These are phyloP conservation scores for Xylariaceae sp. DNA, from an alignment of 2,329 filamentous ascomycete genomes.

Conservation along the genomic window DNA sequence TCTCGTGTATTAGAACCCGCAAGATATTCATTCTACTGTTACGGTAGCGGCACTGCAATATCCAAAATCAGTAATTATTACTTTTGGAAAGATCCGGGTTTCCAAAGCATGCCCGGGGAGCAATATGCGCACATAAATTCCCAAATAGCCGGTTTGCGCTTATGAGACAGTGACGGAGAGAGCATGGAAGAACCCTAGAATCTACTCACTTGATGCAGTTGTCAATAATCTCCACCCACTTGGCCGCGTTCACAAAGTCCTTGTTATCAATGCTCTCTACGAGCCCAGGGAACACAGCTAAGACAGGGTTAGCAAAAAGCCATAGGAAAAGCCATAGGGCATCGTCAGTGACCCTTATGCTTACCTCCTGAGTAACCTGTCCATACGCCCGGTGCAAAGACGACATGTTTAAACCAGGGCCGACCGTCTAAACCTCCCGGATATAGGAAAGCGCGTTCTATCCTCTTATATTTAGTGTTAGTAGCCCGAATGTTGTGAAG, in stretches of 20 bases:
- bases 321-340: constrained; percentile 15
- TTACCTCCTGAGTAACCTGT: constrained; percentile 82
- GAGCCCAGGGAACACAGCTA: constrained; percentile 64
- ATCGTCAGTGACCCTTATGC: constrained; percentile 30
- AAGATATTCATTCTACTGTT: constrained; percentile 33
- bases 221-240: constrained; percentile 63
- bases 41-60: constrained; percentile 51
- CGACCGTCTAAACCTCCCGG: constrained; percentile 75
- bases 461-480: constrained; percentile 80
- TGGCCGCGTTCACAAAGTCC: constrained; percentile 59
- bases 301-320: not conserved
- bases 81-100: too few species aligned
- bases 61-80: too few species aligned
- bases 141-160: too few species aligned
- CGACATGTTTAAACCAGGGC: constrained; percentile 91
- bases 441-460: constrained; percentile 82
- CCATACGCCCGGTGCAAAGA: constrained; percentile 90
- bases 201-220: constrained; percentile 51
- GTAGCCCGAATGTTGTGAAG: constrained; percentile 64
- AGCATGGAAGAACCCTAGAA: too few species aligned
- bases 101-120: too few species aligned
- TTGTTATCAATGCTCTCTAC: constrained; percentile 64
- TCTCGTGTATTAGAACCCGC: not conserved
- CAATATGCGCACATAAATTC: too few species aligned
- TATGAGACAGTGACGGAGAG: too few species aligned